Base-by-base conservation (phyloP, 2,329 filamentous ascomycete species). In the Cytospora schulzeri region DNA sequence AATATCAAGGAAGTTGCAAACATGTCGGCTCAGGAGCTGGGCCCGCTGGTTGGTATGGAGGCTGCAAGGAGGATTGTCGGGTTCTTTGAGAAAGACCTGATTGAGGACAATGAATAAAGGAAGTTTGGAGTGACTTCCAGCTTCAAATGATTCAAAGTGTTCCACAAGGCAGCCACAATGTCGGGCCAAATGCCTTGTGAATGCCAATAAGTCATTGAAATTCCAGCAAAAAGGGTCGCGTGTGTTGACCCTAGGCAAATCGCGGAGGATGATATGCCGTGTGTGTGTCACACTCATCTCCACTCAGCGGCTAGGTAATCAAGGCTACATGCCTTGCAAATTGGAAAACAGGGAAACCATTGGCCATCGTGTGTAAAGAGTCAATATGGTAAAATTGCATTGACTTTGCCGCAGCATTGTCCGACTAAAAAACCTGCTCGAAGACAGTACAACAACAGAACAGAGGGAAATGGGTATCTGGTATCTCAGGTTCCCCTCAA, bases 1-100 rank as follows among this genome's bases (percentile, higher is more conserved):
- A 96, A 88, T 76, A 81, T 99, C 38, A 81, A 83, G 60, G 93
- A 96, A 71, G 82, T 99, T 69, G 92, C 92, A 35, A 97, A 97
- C 77, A 92, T 96, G 86, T 82, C 81, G n/a, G 82, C 88, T 65
- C 83, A 84, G 57, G 90, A 93, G 70, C 77, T 99, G 67, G 84
- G 87, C 68, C 85, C 85, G 33, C 69, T 96, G 64, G 88, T 98
- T 28, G 95, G 95, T 0, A 88, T 81, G 68, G 90, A 94, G 74
- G 87, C 89, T 19, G 93, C 86, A 29, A 85, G 88, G 74, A 87
- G 90, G 78, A 91, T 98, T 45, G 80, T 87, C 63, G 83, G 84
- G 19, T 98, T 99, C 74, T 98, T 99, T 71, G 90, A 89, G 26
- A 78, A 82, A 57, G 85, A 87, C 71, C 74, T 87, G 24, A 79